Evolutionary conservation across 2,329 filamentous ascomycete genomes (phyloP), one percentile per base, ranked within the genome.

Genomic region (Phyllosticta paracitricarpa): DNA sequence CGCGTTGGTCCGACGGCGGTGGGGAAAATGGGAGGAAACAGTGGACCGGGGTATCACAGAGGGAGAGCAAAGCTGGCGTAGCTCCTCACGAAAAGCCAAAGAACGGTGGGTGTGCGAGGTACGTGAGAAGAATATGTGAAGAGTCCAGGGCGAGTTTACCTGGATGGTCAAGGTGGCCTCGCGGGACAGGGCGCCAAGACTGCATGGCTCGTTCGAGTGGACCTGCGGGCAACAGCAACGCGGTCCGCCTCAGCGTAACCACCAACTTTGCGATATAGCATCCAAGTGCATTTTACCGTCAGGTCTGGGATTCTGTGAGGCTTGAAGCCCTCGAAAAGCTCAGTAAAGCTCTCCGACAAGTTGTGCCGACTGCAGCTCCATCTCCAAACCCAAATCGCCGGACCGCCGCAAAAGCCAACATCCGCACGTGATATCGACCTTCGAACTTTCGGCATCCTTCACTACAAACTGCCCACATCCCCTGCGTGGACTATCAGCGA

Each of bases 11-110:
- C 52, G 58, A 54, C 33, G 52, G 53, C 30, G 28, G 57, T 58
- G 58, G n/a, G 33, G 24, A 55, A 40, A 25, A 48, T 35, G 55
- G 26, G 57, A 51, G 24, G 30, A 48, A 60, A 53, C 57, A 51
- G 33, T 17, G 35, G 58, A 57, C 48, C 62, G 57, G 51, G 61
- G 63, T 64, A 62, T 67, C 61, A 56, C 55, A 64, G 63, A 62
- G 12, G 35, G 52, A n/a, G 58, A 56, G 24, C 22, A 28, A 54
- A 61, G 52, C 58, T 51, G 58, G 33, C 22, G 58, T 54, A 61
- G 58, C 58, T 61, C 58, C 51, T 54, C 19, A 35, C 17, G 66
- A 66, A 66, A 66, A 62, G 64, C 64, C 66, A 66, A 63, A 56
- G 63, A 64, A 59, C 56, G 56, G 35, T 58, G 54, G 57, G 57